A percentile compares a stretch with the other conserved stretches of the same genome.
These are phyloP conservation scores for Colletotrichum kahawae DNA, from an alignment of 2,329 filamentous ascomycete genomes.

Conservation along the genomic window DNA sequence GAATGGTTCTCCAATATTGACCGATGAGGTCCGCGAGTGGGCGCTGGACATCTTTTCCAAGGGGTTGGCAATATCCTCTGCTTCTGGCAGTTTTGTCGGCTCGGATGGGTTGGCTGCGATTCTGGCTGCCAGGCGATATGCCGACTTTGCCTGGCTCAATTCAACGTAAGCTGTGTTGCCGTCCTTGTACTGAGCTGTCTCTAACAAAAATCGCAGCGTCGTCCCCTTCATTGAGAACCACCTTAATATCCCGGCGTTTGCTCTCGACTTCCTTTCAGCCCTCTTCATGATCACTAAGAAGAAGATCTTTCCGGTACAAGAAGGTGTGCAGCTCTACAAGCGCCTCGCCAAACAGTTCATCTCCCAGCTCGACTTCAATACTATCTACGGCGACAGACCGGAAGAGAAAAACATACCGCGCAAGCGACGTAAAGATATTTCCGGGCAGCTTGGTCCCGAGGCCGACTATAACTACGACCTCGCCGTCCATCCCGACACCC, in stretches of 20 bases:
- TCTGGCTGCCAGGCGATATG: background rate
- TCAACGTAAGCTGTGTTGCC: background rate
- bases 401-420: background rate
- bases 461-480: background rate
- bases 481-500: background rate
- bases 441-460: background rate
- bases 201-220: background rate
- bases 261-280: background rate
- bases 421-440: background rate
- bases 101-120: background rate
- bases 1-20: background rate
- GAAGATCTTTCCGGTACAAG: background rate
- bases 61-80: background rate
- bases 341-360: background rate
- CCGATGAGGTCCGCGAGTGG: background rate
- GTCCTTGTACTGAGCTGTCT: background rate
- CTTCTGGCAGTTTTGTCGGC: background rate
- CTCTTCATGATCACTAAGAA: background rate
- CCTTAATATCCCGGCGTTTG: background rate
- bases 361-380: background rate
- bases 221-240: background rate
- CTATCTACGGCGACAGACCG: background rate
- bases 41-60: background rate
- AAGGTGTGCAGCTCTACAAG: background rate
- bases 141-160: constrained; percentile 1